These are phyloP conservation scores for Rosellinia necatrix DNA, from an alignment of 2,329 filamentous ascomycete genomes.

Conservation along the genomic window DNA sequence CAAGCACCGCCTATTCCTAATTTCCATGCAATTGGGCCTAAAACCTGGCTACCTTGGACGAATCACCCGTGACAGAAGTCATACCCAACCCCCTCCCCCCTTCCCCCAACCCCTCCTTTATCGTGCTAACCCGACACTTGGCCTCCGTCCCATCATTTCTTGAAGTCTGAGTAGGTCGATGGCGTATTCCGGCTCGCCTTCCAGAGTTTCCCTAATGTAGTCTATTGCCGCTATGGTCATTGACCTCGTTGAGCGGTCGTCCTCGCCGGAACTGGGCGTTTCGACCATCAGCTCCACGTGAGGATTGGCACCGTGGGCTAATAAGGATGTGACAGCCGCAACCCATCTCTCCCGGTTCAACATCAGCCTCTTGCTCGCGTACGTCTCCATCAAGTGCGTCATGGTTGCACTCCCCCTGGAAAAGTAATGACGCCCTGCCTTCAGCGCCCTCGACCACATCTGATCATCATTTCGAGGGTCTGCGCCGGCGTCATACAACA, in stretches of 20 bases:
- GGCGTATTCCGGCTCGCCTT: constrained; percentile 42
- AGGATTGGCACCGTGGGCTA: constrained; percentile 39
- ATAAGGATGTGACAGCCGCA: constrained; percentile 36
- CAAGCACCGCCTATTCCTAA: constrained; percentile 12
- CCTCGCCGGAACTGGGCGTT: constrained; percentile 30
- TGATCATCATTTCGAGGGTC: constrained; percentile 32
- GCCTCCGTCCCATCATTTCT: constrained; percentile 36
- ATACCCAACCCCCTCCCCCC: constrained; percentile 9
- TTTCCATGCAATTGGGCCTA: constrained; percentile 9
- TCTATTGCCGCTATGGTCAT: constrained; percentile 36
- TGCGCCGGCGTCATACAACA: constrained; percentile 39
- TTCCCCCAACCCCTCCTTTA: too few relatives aligned
- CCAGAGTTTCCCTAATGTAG: constrained; percentile 39
- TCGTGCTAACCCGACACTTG: constrained; percentile 36
- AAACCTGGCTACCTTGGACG: constrained; percentile 8
- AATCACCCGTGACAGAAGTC: constrained; percentile 15
- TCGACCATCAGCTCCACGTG: constrained; percentile 36
- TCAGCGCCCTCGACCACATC: constrained; percentile 36
- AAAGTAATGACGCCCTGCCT: constrained; percentile 40
- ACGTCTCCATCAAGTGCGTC: constrained; percentile 40
- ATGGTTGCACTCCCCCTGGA: constrained; percentile 38
- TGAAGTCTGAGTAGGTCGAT: constrained; percentile 40
- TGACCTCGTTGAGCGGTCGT: constrained; percentile 31
- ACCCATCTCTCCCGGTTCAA: constrained; percentile 41
- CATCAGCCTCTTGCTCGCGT: constrained; percentile 38